Evolutionary conservation across 345 rosid species (phyloP).

Genomic region (Ceriops zippeliana): DNA sequence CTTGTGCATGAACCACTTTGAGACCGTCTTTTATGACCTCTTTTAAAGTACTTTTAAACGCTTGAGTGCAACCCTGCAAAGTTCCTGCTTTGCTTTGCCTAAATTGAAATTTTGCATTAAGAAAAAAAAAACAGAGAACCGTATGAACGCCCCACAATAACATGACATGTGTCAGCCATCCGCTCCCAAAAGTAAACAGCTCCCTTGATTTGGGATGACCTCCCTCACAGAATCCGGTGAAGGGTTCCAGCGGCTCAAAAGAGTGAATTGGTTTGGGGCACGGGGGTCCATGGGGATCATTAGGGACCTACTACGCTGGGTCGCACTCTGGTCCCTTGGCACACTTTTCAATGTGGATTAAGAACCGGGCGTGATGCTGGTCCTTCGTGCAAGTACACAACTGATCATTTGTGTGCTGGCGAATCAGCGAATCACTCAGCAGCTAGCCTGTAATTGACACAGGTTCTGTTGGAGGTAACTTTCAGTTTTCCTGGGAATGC

Average conservation of each 20-base stretch:
- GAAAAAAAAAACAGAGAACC: neutral
- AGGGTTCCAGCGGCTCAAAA: neutral
- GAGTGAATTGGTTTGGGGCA: neutral
- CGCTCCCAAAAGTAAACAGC: neutral
- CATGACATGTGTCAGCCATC: conserved; percentile 44
- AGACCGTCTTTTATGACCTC: conserved; percentile 1
- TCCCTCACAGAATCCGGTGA: neutral
- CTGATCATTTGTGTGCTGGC: conserved; percentile 5
- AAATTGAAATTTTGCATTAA: neutral
- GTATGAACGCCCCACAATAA: conserved; percentile 40
- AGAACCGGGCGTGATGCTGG: conserved; percentile 10
- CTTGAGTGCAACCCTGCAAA: conserved; percentile 15
- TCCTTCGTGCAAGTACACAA: conserved; percentile 12
- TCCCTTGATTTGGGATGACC: neutral
- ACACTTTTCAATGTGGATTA: conserved; percentile 20
- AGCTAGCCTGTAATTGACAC: neutral
- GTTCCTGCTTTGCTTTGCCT: conserved; percentile 15
- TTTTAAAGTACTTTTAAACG: conserved; percentile 12
- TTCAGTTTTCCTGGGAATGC: neutral
- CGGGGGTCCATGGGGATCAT: neutral
- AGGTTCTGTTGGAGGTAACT: neutral
- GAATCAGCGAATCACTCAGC: neutral
- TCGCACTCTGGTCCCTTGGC: conserved; percentile 1
- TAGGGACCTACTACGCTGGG: conserved; percentile 5
- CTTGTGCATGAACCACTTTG: conserved; percentile 23